A percentile compares a stretch with the other conserved stretches of the same genome.
These are phyloP conservation scores for Chernovozyma aurita DNA, from an alignment of 1,139 yeast genomes.

Conservation along the genomic window DNA sequence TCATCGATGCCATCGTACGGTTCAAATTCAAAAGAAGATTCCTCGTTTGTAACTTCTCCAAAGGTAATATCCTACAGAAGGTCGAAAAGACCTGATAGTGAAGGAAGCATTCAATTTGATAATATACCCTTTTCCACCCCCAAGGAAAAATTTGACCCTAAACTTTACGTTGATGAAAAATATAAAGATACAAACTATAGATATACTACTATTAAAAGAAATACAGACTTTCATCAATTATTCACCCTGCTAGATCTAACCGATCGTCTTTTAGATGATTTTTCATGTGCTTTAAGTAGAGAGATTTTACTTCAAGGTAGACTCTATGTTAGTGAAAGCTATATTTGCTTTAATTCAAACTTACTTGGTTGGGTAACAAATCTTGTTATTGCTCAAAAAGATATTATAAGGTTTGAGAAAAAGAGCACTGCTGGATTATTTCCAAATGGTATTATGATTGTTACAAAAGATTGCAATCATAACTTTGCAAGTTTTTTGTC, in stretches of 20 bases:
- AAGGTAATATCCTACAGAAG: slow-evolving; percentile 47
- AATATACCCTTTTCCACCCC: slow-evolving; percentile 15
- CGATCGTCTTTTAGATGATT: slow-evolving; percentile 78
- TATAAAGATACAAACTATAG: slow-evolving; percentile 33
- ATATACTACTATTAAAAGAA: slow-evolving; percentile 66
- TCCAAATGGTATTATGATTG: slow-evolving; percentile 84
- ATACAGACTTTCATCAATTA: slow-evolving; percentile 72
- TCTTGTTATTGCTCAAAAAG: slow-evolving; percentile 66
- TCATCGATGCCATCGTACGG: background rate
- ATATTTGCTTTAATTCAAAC: slow-evolving; percentile 87
- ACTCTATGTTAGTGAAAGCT: slow-evolving; percentile 73
- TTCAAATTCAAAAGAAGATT: slow-evolving; percentile 1
- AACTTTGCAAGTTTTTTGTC: slow-evolving; percentile 85
- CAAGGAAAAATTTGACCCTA: slow-evolving; percentile 27
- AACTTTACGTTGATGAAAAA: slow-evolving; percentile 35
- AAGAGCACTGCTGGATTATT: slow-evolving; percentile 82
- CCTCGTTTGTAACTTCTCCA: slow-evolving; percentile 24
- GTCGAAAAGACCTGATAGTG: slow-evolving; percentile 31
- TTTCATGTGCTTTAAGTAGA: slow-evolving; percentile 82
- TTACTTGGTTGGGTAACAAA: slow-evolving; percentile 91
- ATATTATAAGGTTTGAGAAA: slow-evolving; percentile 71
- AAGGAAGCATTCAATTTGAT: slow-evolving; percentile 23
- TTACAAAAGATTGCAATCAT: slow-evolving; percentile 64
- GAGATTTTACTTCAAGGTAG: slow-evolving; percentile 93
- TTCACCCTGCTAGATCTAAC: slow-evolving; percentile 66